Conservation (phyloP, 306 rosid species). For the Phaseolus lunatus region DNA sequence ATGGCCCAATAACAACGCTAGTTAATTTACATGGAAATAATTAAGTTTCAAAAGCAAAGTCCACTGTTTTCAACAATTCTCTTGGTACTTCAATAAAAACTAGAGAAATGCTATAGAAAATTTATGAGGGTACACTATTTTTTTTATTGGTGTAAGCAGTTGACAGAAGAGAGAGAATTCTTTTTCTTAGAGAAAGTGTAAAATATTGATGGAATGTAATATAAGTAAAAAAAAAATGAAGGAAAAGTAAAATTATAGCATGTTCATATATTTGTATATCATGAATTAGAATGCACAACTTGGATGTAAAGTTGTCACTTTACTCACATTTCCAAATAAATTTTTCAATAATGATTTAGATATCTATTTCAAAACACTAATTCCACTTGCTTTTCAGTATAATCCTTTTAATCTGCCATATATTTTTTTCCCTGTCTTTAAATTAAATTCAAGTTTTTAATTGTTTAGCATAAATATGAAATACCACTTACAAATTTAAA, state of each 20-base stretch:
- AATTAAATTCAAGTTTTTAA: background rate
- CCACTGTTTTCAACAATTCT: background rate
- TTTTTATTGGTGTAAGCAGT: too few species aligned
- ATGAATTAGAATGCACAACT: too few species aligned
- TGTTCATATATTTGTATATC: too few species aligned
- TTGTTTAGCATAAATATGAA: too few species aligned
- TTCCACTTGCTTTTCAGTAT: background rate
- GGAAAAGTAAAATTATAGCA: too few species aligned
- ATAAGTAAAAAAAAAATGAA: background rate
- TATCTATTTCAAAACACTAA: background rate
- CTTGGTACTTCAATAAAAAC: background rate
- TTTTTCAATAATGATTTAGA: too few species aligned
- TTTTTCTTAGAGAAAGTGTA: too few species aligned
- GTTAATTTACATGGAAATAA: background rate
- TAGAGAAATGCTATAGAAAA: background rate
- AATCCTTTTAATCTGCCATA: background rate
- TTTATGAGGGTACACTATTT: background rate
- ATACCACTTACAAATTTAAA: too few species aligned
- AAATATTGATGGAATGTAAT: background rate
- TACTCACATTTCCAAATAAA: background rate
- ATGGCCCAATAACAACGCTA: background rate
- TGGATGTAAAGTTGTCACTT: background rate
- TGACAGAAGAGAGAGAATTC: background rate
- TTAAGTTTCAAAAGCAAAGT: background rate
- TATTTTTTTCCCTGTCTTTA: background rate